A percentile compares a stretch with the other conserved stretches of the same genome.
Evolutionary conservation across 441 rosid species (phyloP).

Genomic region (Bruguiera hainesii): DNA sequence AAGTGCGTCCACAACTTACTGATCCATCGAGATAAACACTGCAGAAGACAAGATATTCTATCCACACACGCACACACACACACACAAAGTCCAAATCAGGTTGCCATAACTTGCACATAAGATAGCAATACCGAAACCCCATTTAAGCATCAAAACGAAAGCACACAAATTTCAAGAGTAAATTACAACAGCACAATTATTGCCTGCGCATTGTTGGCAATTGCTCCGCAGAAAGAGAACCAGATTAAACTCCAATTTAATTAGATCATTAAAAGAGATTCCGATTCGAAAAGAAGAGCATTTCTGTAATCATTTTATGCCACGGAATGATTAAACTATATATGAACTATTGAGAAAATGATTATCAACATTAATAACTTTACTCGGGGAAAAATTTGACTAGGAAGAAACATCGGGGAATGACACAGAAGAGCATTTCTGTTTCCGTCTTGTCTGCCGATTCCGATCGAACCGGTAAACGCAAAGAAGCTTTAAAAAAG

Average conservation of each 20-base stretch:
- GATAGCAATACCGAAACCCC: background rate
- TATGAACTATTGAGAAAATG: slow-evolving; percentile 4
- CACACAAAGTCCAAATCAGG: background rate
- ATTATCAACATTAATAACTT: background rate
- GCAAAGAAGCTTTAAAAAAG: slow-evolving; percentile 4
- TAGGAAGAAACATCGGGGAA: slow-evolving; percentile 2
- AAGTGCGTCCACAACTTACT: slow-evolving; percentile 15
- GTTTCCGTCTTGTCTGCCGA: slow-evolving; percentile 8
- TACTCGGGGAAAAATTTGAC: background rate
- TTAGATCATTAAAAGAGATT: no score
- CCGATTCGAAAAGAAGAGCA: slow-evolving; percentile 10
- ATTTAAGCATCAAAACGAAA: background rate
- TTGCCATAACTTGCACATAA: slow-evolving; percentile 15
- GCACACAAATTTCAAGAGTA: no score
- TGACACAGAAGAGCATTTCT: background rate
- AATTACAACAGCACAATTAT: no score
- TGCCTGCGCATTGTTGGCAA: no score
- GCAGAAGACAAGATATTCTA: slow-evolving; percentile 4
- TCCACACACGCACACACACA: slow-evolving; percentile 5
- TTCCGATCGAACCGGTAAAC: slow-evolving; percentile 6
- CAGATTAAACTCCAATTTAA: no score
- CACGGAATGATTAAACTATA: background rate
- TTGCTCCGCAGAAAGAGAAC: no score
- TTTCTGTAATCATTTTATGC: no score
- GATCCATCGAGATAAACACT: background rate